Evolutionary conservation across 2,329 filamentous ascomycete genomes (phyloP).

Genomic region (Magnaporthiopsis rhizophila): DNA sequence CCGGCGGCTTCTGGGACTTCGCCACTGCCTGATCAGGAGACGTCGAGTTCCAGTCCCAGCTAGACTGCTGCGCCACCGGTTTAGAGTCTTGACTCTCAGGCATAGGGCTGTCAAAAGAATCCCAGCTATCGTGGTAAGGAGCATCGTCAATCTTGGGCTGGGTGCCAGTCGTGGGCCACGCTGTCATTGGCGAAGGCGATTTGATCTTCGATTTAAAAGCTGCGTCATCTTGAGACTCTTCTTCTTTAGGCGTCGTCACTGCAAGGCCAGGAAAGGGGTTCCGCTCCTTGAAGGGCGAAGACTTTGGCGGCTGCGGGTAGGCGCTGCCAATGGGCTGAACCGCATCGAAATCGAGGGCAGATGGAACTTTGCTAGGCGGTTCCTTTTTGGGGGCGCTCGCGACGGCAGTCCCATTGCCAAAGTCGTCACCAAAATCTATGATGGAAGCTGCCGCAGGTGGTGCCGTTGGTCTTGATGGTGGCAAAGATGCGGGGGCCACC

Average conservation of each 20-base stretch:
- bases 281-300: conserved; percentile 43
- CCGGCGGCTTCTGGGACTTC: conserved; percentile 9
- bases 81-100: conserved; percentile 6
- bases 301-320: conserved; percentile 41
- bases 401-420: neutral
- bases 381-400: conserved; percentile 11
- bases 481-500: conserved; percentile 9
- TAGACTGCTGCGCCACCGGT: conserved; percentile 13
- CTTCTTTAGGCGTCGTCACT: conserved; percentile 33
- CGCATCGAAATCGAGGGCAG: conserved; percentile 22
- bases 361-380: conserved; percentile 21
- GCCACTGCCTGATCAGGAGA: neutral
- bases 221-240: conserved; percentile 22
- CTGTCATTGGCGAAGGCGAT: conserved; percentile 33
- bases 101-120: conserved; percentile 40
- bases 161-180: conserved; percentile 32
- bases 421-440: conserved; percentile 12
- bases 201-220: conserved; percentile 17
- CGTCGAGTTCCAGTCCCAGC: conserved; percentile 44
- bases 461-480: conserved; percentile 5
- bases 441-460: conserved; percentile 5
- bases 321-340: conserved; percentile 10
- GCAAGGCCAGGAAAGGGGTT: conserved; percentile 44
- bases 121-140: conserved; percentile 39
- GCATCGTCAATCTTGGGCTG: conserved; percentile 11